A percentile compares a stretch with the other conserved stretches of the same genome.
phyloP scores from a whole-genome alignment of 2,329 filamentous ascomycete species.

The Xylaria sp. region DNA sequence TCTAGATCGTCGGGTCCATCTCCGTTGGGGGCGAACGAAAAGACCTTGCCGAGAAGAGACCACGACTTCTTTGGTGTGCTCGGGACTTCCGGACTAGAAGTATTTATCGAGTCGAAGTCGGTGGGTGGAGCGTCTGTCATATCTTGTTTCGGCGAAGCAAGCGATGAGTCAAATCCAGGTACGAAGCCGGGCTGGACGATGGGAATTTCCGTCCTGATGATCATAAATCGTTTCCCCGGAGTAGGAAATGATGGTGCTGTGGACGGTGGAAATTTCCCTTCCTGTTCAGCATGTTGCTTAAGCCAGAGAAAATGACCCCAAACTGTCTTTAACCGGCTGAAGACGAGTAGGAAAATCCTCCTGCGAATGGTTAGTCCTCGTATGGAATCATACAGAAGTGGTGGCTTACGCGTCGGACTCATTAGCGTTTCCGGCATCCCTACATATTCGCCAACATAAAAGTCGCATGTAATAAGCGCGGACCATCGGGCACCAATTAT shows the following conservation, averaged over 20 bases:
- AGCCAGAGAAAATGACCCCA: slow-evolving; percentile 86
- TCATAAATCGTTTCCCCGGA: slow-evolving; percentile 86
- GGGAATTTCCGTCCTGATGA: slow-evolving; percentile 80
- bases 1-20: slow-evolving; percentile 61
- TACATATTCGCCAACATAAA: slow-evolving; percentile 87
- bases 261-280: slow-evolving; percentile 69
- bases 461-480: slow-evolving; percentile 92
- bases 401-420: slow-evolving; percentile 73
- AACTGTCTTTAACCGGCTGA: slow-evolving; percentile 73
- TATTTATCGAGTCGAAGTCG: slow-evolving; percentile 47
- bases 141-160: slow-evolving; percentile 45
- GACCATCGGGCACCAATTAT: slow-evolving; percentile 96
- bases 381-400: not conserved
- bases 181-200: slow-evolving; percentile 60
- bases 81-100: slow-evolving; percentile 20
- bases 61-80: slow-evolving; percentile 67
- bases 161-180: slow-evolving; percentile 61
- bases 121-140: slow-evolving; percentile 41
- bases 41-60: slow-evolving; percentile 72
- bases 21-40: slow-evolving; percentile 57
- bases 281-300: slow-evolving; percentile 71
- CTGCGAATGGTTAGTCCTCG: slow-evolving; percentile 56
- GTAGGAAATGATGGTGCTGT: slow-evolving; percentile 86
- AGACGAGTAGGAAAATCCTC: slow-evolving; percentile 75
- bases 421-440: slow-evolving; percentile 75